These are phyloP conservation scores for Xylariaceae sp. DNA, from an alignment of 2,329 filamentous ascomycete genomes.

Conservation along the genomic window DNA sequence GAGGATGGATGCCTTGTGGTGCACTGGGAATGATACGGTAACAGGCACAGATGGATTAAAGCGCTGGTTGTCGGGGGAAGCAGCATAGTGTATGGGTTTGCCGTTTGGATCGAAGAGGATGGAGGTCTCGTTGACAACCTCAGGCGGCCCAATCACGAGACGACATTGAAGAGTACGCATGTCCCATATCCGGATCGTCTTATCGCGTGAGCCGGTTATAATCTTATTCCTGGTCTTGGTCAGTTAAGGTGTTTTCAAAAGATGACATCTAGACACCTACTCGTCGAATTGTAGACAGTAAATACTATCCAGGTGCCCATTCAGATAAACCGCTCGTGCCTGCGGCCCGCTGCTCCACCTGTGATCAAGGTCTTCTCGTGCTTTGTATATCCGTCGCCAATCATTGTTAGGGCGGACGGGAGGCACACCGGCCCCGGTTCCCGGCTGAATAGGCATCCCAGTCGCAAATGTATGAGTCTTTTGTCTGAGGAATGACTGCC, in stretches of 20 bases:
- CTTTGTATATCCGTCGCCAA: slow-evolving; percentile 83
- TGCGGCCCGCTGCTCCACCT: slow-evolving; percentile 74
- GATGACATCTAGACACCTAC: slow-evolving; percentile 46
- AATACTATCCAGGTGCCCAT: slow-evolving; percentile 92
- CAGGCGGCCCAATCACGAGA: slow-evolving; percentile 79
- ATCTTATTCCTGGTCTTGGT: slow-evolving; percentile 72
- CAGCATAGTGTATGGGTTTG: slow-evolving; percentile 53
- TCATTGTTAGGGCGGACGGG: slow-evolving; percentile 60
- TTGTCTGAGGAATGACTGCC: slow-evolving; percentile 60
- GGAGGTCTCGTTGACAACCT: slow-evolving; percentile 53
- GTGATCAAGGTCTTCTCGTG: slow-evolving; percentile 70
- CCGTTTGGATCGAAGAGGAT: slow-evolving; percentile 53
- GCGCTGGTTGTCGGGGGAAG: slow-evolving; percentile 48
- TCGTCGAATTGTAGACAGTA: slow-evolving; percentile 99
- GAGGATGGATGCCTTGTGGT: slow-evolving; percentile 89
- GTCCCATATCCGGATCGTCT: slow-evolving; percentile 95
- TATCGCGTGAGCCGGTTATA: slow-evolving; percentile 92
- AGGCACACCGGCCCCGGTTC: slow-evolving; percentile 57
- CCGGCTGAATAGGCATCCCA: slow-evolving; percentile 49
- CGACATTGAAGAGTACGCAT: slow-evolving; percentile 83
- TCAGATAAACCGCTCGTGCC: slow-evolving; percentile 81
- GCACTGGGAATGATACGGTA: slow-evolving; percentile 57
- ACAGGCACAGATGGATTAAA: slow-evolving; percentile 49
- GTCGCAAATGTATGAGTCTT: slow-evolving; percentile 61
- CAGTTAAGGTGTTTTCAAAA: slow-evolving; percentile 27